phyloP scores from a whole-genome alignment of 306 rosid species.

The Cercis canadensis region DNA sequence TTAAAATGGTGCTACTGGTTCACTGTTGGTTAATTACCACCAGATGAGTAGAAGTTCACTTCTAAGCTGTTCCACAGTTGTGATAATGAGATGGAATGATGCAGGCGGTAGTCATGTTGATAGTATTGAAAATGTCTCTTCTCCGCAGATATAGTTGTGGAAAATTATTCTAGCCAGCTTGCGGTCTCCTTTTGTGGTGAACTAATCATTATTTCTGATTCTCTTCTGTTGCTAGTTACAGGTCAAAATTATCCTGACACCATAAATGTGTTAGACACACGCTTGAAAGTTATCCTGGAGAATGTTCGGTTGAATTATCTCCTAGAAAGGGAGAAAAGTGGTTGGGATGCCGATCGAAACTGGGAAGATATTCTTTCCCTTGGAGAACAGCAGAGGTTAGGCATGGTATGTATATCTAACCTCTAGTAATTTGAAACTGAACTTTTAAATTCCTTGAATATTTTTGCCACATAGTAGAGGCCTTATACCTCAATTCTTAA shows the following conservation, averaged over 20 bases:
- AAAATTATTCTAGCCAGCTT: constrained; percentile 16
- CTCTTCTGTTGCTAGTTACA: constrained; percentile 40
- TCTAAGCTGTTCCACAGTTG: too few species aligned
- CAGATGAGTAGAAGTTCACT: too few species aligned
- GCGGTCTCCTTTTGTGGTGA: not conserved
- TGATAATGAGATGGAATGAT: too few species aligned
- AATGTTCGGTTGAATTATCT: constrained; percentile 92
- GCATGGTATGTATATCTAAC: constrained; percentile 74
- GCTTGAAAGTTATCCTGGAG: constrained; percentile 76
- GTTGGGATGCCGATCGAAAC: constrained; percentile 90
- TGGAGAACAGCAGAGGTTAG: constrained; percentile 98
- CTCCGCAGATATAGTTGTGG: not conserved
- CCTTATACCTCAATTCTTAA: constrained; percentile 20
- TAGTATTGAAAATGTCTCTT: too few species aligned
- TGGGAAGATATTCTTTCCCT: constrained; percentile 97
- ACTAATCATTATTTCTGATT: constrained; percentile 5
- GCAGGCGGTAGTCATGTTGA: too few species aligned
- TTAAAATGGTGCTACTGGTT: too few species aligned
- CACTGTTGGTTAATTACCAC: too few species aligned
- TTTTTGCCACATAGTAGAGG: too few species aligned
- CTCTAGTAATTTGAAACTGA: constrained; percentile 11
- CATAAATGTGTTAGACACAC: constrained; percentile 59
- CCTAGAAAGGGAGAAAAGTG: constrained; percentile 76
- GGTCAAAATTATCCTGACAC: constrained; percentile 52
- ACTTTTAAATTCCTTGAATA: too few species aligned